Percentiles rank a stretch among this genome's conserved stretches.
phyloP scores from a whole-genome alignment of 345 rosid species.

The Sisymbrium irio region DNA sequence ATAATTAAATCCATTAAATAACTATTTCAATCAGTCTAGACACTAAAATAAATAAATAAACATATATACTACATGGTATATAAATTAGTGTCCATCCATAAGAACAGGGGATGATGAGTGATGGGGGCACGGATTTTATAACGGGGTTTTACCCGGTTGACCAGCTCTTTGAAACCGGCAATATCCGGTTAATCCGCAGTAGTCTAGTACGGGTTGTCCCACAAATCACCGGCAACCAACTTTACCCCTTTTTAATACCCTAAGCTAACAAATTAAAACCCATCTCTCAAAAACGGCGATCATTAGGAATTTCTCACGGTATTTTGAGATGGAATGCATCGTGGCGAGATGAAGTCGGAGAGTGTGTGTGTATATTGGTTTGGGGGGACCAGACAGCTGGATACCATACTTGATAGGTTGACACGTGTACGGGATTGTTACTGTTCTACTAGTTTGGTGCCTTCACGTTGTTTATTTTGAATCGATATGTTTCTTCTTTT shows the following conservation, averaged over 20 bases:
- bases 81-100: neutral
- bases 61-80: neutral
- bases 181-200: conserved; percentile 43
- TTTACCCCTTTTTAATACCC: neutral
- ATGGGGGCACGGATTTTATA: conserved; percentile 27
- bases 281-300: conserved; percentile 17
- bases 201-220: conserved; percentile 35
- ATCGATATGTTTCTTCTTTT: neutral
- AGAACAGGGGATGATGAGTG: conserved; percentile 2
- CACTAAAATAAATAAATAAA: neutral
- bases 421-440: conserved; percentile 51
- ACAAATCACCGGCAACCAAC: conserved; percentile 43
- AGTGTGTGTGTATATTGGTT: neutral
- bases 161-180: conserved; percentile 35
- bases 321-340: neutral
- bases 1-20: neutral
- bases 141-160: conserved; percentile 32
- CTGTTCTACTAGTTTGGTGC: conserved; percentile 43
- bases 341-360: neutral
- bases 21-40: conserved; percentile 17
- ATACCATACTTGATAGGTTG: conserved; percentile 31
- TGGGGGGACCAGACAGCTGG: conserved; percentile 43
- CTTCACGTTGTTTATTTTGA: conserved; percentile 43
- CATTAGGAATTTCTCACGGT: neutral
- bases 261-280: conserved; percentile 4